These are phyloP conservation scores for Imleria badia DNA, from an alignment of 768 basidiomycete genomes.

Conservation along the genomic window DNA sequence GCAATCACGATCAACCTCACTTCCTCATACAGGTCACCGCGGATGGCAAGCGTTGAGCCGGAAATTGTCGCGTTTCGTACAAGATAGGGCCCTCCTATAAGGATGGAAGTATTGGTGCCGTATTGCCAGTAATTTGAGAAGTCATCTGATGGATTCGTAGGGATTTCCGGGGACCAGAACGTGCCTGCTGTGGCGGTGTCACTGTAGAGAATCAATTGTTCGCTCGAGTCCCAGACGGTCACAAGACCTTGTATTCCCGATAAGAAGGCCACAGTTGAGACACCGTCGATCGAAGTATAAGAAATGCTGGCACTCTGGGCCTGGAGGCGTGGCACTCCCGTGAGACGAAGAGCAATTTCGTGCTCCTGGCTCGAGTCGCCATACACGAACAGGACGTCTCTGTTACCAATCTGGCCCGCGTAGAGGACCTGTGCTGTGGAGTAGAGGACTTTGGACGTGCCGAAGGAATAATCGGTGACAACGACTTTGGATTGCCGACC, in stretches of 20 bases:
- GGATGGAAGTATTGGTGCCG: conserved; percentile 66
- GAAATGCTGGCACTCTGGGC: conserved; percentile 27
- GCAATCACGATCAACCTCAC: conserved; percentile 64
- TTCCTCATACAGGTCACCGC: conserved; percentile 66
- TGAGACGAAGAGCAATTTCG: conserved; percentile 48
- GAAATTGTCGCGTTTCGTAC: conserved; percentile 55
- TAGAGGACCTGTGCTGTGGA: conserved; percentile 76
- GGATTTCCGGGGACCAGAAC: conserved; percentile 74
- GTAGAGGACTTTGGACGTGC: conserved; percentile 58
- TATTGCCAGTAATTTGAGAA: conserved; percentile 68
- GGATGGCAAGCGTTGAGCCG: conserved; percentile 52
- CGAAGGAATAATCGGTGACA: conserved; percentile 72
- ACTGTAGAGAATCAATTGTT: conserved; percentile 66
- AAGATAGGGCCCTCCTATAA: conserved; percentile 66
- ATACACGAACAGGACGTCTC: conserved; percentile 65
- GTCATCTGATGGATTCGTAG: conserved; percentile 37
- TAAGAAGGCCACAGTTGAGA: conserved; percentile 53
- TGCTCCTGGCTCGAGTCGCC: conserved; percentile 56
- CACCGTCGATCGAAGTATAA: conserved; percentile 20
- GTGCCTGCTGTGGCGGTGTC: conserved; percentile 66
- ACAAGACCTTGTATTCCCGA: conserved; percentile 57
- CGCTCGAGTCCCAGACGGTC: conserved; percentile 64
- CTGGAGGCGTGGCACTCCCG: conserved; percentile 45
- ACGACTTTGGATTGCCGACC: conserved; percentile 77
- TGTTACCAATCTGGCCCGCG: conserved; percentile 56